Conservation (phyloP, 148 eudicot genomes). For the Amaranthus cruentus region DNA sequence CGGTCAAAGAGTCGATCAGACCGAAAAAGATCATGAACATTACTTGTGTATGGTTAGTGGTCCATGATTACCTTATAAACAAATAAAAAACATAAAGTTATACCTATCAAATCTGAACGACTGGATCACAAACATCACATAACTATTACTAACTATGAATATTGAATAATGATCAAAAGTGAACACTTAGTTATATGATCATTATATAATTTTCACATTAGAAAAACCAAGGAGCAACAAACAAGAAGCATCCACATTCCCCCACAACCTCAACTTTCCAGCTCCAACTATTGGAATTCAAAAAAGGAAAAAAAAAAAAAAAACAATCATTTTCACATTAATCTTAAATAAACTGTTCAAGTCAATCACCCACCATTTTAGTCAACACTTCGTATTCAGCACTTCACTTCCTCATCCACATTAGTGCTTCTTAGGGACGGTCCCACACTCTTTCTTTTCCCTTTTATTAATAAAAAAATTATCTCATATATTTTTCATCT, state of each 20-base stretch:
- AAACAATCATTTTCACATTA: neutral
- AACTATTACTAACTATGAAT: too few species aligned
- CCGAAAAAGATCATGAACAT: too few species aligned
- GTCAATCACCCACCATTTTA: neutral
- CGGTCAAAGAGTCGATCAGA: too few species aligned
- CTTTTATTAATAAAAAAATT: too few species aligned
- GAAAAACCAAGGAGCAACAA: neutral
- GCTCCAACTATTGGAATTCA: neutral
- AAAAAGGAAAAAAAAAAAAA: neutral
- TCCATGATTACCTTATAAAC: too few species aligned
- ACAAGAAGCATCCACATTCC: neutral
- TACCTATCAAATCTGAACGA: too few species aligned
- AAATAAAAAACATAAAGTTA: too few species aligned
- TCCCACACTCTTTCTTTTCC: neutral
- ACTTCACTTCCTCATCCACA: neutral
- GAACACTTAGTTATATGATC: too few species aligned
- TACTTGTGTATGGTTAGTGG: too few species aligned
- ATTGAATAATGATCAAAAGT: too few species aligned
- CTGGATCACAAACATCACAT: too few species aligned
- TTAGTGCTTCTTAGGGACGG: constrained; percentile 1
- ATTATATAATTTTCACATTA: neutral
- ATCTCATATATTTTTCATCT: too few species aligned
- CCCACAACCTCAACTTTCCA: constrained; percentile 3
- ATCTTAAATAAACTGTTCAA: neutral
- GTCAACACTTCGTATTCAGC: constrained; percentile 10